Percentiles rank a stretch among this genome's conserved stretches.
phyloP scores from a whole-genome alignment of 169 alveolate species.

The Theileria parva region DNA sequence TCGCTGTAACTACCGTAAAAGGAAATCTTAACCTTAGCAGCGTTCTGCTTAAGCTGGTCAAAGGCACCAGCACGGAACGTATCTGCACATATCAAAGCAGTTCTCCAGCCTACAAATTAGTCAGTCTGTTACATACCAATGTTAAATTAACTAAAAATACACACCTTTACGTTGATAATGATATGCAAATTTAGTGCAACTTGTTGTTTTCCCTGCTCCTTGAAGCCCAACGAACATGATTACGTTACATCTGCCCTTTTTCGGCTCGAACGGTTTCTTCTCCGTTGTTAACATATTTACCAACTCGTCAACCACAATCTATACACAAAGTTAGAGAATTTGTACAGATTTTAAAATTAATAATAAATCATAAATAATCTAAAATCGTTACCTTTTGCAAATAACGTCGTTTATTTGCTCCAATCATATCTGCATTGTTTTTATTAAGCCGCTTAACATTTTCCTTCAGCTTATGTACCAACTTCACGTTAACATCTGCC shows the following conservation, averaged over 20 bases:
- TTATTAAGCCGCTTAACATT: constrained; percentile 85
- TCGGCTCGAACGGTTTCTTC: constrained; percentile 87
- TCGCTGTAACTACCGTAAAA: constrained; percentile 98
- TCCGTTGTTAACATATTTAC: constrained; percentile 91
- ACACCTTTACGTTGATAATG: constrained; percentile 91
- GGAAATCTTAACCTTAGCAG: constrained; percentile 97
- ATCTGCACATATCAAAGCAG: constrained; percentile 99
- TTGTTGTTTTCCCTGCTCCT: constrained; percentile 99
- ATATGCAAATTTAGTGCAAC: constrained; percentile 98
- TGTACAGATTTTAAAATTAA: too few relatives aligned
- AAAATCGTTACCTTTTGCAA: constrained; percentile 67
- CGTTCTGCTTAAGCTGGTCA: constrained; percentile 99
- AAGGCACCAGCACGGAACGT: constrained; percentile 99
- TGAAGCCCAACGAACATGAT: constrained; percentile 99
- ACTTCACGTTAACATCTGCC: constrained; percentile 92
- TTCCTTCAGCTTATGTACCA: constrained; percentile 87
- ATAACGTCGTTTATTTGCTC: constrained; percentile 78
- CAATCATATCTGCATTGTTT: constrained; percentile 75
- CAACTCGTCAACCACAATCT: constrained; percentile 91
- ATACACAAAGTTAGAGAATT: background rate
- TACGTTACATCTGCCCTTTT: constrained; percentile 91
- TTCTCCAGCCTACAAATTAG: constrained; percentile 89
- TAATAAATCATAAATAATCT: background rate
- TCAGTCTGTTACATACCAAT: background rate
- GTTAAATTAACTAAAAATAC: background rate